phyloP scores from a whole-genome alignment of 2,329 filamentous ascomycete genomes.

The Nannizziopsis barbatae region DNA sequence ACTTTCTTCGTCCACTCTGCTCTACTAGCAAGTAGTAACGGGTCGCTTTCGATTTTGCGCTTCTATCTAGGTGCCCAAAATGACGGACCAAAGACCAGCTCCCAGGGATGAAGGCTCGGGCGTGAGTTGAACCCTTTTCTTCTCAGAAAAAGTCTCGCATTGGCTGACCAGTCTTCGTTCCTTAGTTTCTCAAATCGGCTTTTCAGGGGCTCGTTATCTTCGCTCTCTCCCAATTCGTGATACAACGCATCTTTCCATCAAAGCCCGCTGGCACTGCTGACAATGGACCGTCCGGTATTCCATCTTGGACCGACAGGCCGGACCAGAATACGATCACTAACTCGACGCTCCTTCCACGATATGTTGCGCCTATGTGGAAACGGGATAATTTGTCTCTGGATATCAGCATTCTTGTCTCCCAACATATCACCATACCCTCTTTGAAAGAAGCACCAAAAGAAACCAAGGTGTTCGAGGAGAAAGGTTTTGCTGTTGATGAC shows the following conservation, averaged over 20 bases:
- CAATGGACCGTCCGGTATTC: slow-evolving; percentile 37
- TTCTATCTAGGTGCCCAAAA: slow-evolving; percentile 17
- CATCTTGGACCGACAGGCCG: slow-evolving; percentile 56
- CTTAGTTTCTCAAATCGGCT: slow-evolving; percentile 26
- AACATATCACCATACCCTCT: slow-evolving; percentile 57
- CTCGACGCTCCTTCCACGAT: slow-evolving; percentile 55
- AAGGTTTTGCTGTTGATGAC: slow-evolving; percentile 66
- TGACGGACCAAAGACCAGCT: slow-evolving; percentile 29
- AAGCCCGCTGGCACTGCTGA: slow-evolving; percentile 22
- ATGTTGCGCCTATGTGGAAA: slow-evolving; percentile 80
- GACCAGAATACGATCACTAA: slow-evolving; percentile 42
- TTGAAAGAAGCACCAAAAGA: slow-evolving; percentile 55
- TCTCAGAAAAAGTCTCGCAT: neutral
- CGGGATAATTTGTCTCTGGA: slow-evolving; percentile 60
- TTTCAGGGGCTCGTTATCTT: slow-evolving; percentile 51
- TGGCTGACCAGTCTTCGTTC: neutral
- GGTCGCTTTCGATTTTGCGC: neutral
- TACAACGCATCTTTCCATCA: slow-evolving; percentile 44
- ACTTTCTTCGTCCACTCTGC: too few relatives aligned
- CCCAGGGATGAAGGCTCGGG: slow-evolving; percentile 7
- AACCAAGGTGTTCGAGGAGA: slow-evolving; percentile 61
- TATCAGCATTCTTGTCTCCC: slow-evolving; percentile 72
- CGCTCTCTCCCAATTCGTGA: slow-evolving; percentile 46
- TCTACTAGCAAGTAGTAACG: too few relatives aligned
- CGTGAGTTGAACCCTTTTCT: slow-evolving; percentile 4